Evolutionary conservation across 345 rosid species (phyloP), one percentile per base, ranked within the genome.

Genomic region (Isatis tinctoria): DNA sequence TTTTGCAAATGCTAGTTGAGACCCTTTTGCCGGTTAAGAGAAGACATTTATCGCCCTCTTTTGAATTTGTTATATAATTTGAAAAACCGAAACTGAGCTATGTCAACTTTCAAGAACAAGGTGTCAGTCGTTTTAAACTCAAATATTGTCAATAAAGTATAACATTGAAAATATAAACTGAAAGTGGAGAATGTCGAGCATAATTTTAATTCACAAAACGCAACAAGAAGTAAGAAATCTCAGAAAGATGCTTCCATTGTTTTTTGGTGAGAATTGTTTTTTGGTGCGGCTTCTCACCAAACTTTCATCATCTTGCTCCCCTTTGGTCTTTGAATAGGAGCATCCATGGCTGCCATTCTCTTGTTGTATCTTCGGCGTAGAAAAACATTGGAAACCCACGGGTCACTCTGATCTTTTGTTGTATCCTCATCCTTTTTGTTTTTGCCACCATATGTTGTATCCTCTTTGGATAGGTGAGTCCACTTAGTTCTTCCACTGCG

Each of bases 221-320:
- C 14, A 3, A 18, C 6, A 49, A 49, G 1, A 6, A 26, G 33
- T 30, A 30, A 30, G n/a, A 30, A 1, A 6, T 30, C 4, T 30
- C 33, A 30, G 33, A 22, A 22, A 22, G 24, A 22, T 22, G 24
- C n/a, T n/a, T n/a, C n/a, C n/a, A n/a, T n/a, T n/a, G n/a, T n/a
- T n/a, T n/a, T n/a, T n/a, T n/a, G n/a, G n/a, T n/a, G n/a, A n/a
- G n/a, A n/a, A n/a, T n/a, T n/a, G n/a, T n/a, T n/a, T n/a, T n/a
- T 22, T 30, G 33, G 6, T 30, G 6, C 33, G 6, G 6, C 33
- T 30, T 30, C 65, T 81, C 87, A 43, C 90, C 90, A 86, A 62
- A 77, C 90, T 77, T 88, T 88, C 80, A 88, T 73, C 79, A 83
- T 89, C 86, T 84, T 89, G 82, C 85, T 87, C 73, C 91, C 94